Evolutionary conservation across 495 filamentous ascomycete species (phyloP).

Genomic region (Annulohypoxylon bovei): DNA sequence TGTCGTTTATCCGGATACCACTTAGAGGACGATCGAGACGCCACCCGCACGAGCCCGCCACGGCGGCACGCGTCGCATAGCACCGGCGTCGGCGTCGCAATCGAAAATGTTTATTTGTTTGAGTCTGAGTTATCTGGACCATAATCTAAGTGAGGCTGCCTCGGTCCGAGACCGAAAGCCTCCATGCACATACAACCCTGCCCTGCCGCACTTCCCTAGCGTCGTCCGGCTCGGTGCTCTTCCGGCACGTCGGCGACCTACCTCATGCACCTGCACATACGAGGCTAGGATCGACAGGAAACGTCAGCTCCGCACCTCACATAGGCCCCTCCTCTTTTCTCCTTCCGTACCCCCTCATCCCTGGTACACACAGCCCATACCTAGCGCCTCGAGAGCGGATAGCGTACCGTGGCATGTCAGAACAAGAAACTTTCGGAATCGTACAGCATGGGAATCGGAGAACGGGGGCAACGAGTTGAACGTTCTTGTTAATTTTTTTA

Average conservation of each 20-base stretch:
- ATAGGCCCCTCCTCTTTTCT: constrained; percentile 15
- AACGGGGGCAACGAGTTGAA: neutral
- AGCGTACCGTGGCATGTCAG: constrained; percentile 30
- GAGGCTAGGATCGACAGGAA: constrained; percentile 32
- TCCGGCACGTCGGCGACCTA: constrained; percentile 37
- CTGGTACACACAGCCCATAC: constrained; percentile 15
- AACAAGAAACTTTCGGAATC: constrained; percentile 30
- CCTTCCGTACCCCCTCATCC: constrained; percentile 25
- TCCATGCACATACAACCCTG: constrained; percentile 32
- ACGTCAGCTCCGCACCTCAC: constrained; percentile 30
- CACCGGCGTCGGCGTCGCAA: constrained; percentile 31
- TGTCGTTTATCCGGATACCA: constrained; percentile 41
- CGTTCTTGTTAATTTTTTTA: constrained; percentile 3
- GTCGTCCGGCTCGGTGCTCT: constrained; percentile 11
- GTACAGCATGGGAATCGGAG: constrained; percentile 24
- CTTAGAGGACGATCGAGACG: constrained; percentile 35
- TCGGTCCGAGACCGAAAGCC: constrained; percentile 37
- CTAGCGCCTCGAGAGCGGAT: constrained; percentile 27
- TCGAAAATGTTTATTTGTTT: constrained; percentile 40
- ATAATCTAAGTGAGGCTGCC: constrained; percentile 39
- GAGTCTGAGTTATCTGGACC: constrained; percentile 9
- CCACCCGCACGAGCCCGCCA: constrained; percentile 16
- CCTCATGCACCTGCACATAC: constrained; percentile 39
- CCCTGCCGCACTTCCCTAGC: constrained; percentile 26
- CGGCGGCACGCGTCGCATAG: constrained; percentile 36